Conservation (phyloP, 2,329 filamentous ascomycete genomes). For the Pseudogymnoascus sp. region DNA sequence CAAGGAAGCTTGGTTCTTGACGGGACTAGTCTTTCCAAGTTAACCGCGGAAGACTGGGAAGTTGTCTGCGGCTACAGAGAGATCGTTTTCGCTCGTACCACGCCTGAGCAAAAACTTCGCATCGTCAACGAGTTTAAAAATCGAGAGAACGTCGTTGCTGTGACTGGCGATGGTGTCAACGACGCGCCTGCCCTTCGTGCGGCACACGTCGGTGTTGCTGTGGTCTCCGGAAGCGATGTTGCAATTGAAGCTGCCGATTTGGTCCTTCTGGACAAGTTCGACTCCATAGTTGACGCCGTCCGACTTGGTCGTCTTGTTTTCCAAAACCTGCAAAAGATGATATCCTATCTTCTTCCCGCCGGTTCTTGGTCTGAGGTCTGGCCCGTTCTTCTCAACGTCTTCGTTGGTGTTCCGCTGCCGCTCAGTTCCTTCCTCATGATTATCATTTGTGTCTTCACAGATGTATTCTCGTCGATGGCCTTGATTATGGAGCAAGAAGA, state of each 20-base stretch:
- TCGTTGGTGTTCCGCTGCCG: constrained; percentile 46
- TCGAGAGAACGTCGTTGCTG: constrained; percentile 36
- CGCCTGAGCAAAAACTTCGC: constrained; percentile 36
- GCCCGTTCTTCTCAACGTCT: constrained; percentile 50
- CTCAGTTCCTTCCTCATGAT: constrained; percentile 50
- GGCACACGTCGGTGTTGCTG: constrained; percentile 53
- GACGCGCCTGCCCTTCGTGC: constrained; percentile 48
- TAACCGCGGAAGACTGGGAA: constrained; percentile 36
- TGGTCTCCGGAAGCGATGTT: constrained; percentile 52
- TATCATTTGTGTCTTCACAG: constrained; percentile 50
- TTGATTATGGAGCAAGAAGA: constrained; percentile 50
- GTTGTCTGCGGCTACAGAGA: constrained; percentile 44
- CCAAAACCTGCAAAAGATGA: constrained; percentile 68
- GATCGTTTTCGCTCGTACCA: constrained; percentile 39
- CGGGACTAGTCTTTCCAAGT: constrained; percentile 14
- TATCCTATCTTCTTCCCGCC: constrained; percentile 48
- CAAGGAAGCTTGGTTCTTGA: too few species aligned
- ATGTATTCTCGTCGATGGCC: constrained; percentile 43
- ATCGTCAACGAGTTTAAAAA: constrained; percentile 35
- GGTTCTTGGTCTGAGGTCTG: constrained; percentile 51
- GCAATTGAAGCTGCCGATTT: constrained; percentile 57
- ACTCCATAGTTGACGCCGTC: constrained; percentile 64
- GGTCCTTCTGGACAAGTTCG: constrained; percentile 61
- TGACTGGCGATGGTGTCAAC: constrained; percentile 43
- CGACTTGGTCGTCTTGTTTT: constrained; percentile 70